Evolutionary conservation across 2,329 filamentous ascomycete genomes (phyloP), one percentile per base, ranked within the genome.

Genomic region (Cladosporium halotolerans): DNA sequence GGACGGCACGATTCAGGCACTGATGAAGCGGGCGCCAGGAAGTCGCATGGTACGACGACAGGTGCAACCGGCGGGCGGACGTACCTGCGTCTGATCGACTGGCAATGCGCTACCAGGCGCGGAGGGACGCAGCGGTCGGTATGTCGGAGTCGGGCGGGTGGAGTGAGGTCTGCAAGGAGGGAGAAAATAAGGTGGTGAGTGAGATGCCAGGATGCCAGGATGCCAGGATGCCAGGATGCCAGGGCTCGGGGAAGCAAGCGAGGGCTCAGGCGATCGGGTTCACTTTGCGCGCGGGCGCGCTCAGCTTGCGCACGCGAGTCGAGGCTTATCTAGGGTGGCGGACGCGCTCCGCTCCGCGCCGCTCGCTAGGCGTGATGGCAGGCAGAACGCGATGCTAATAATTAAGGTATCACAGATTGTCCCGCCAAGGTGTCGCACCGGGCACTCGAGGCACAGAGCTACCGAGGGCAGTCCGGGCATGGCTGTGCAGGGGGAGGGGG

Each of bases 11-110:
- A 23, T 28, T 42, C 34, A 36, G 34, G 34, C 34, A 11, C 34
- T 36, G 34, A n/a, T 36, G 34, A n/a, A 49, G 38, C 32, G 19
- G 18, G 39, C 8, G 34, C 47, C 47, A n/a, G 34, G 9, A 50
- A 42, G 46, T 49, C 34, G 46, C 47, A 50, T 50, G 47, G 39
- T 50, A 42, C 38, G 31, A 50, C 39, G 47, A 42, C 13, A 42
- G 46, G 46, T 42, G 38, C 39, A 18, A 48, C 45, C 45, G 34
- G 28, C 36, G 45, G 11, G 41, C 39, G 31, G 47, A 28, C 39
- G 47, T 50, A 50, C 47, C 47, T 50, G 47, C 47, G 47, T 50
- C 39, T 36, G 34, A n/a, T n/a, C 34, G 34, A 11, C 34, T 36
- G 5, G 23, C 23, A 7, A 28, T 28, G 23, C 23, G 23, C 23